phyloP scores from a whole-genome alignment of 345 rosid species.

The Boechera stricta region DNA sequence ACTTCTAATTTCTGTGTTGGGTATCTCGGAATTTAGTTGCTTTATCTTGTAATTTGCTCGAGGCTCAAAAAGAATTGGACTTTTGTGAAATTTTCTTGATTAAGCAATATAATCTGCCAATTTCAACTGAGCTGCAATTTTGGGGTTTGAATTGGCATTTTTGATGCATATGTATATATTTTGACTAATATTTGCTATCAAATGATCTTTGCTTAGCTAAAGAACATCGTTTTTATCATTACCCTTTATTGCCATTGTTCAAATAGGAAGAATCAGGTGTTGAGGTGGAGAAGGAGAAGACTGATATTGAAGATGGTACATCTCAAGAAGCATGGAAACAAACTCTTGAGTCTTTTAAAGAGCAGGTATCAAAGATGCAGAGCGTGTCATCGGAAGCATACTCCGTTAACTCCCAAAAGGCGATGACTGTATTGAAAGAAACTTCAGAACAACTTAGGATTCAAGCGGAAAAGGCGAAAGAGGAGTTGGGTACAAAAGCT shows the following conservation, averaged over 20 bases:
- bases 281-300: slow-evolving; percentile 66
- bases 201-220: neutral
- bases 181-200: slow-evolving; percentile 1
- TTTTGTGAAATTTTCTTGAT: slow-evolving; percentile 1
- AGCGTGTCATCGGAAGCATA: slow-evolving; percentile 80
- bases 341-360: slow-evolving; percentile 69
- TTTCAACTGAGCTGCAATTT: slow-evolving; percentile 1
- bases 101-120: neutral
- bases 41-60: slow-evolving; percentile 5
- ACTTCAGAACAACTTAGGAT: slow-evolving; percentile 72
- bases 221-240: neutral
- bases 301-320: slow-evolving; percentile 51
- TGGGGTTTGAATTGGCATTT: neutral
- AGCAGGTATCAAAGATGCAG: slow-evolving; percentile 80
- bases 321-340: slow-evolving; percentile 88
- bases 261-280: slow-evolving; percentile 59
- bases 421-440: slow-evolving; percentile 60
- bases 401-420: slow-evolving; percentile 66
- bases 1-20: neutral
- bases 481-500: slow-evolving; percentile 62
- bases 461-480: slow-evolving; percentile 79
- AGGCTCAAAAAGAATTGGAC: neutral
- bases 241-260: slow-evolving; percentile 14
- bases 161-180: neutral
- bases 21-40: neutral